Percentiles rank a stretch among this genome's conserved stretches.
Evolutionary conservation across 805 yeast genomes (phyloP).

Genomic region (Ogataea sp.): DNA sequence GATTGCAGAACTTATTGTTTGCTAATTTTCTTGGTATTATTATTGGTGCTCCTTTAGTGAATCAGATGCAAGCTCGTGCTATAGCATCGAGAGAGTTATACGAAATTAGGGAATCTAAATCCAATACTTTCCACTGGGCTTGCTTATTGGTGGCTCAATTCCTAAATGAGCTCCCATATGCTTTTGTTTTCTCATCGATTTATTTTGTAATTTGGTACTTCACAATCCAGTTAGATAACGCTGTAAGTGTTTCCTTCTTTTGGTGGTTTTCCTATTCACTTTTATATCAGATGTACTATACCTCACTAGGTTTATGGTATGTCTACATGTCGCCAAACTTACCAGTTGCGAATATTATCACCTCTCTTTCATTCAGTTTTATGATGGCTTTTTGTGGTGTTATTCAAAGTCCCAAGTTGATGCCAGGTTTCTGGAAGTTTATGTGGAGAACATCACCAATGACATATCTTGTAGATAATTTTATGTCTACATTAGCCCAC

Average conservation of each 20-base stretch:
- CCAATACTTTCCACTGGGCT: slow-evolving; percentile 71
- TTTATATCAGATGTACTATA: slow-evolving; percentile 38
- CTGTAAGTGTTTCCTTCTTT: slow-evolving; percentile 37
- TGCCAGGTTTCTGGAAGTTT: slow-evolving; percentile 83
- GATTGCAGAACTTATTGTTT: slow-evolving; percentile 53
- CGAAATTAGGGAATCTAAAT: slow-evolving; percentile 66
- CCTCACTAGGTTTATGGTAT: slow-evolving; percentile 46
- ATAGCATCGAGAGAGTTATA: slow-evolving; percentile 50
- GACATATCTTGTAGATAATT: slow-evolving; percentile 56
- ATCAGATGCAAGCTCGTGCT: slow-evolving; percentile 58
- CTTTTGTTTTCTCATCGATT: slow-evolving; percentile 38
- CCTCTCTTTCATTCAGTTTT: slow-evolving; percentile 48
- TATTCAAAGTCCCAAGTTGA: slow-evolving; percentile 41
- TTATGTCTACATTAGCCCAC: slow-evolving; percentile 42
- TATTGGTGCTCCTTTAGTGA: slow-evolving; percentile 48
- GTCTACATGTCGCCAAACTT: slow-evolving; percentile 57
- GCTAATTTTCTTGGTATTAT: slow-evolving; percentile 47
- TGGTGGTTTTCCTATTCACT: slow-evolving; percentile 27
- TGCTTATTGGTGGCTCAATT: slow-evolving; percentile 46
- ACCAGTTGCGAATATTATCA: slow-evolving; percentile 56
- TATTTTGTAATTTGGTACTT: slow-evolving; percentile 32
- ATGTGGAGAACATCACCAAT: slow-evolving; percentile 71
- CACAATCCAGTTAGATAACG: slow-evolving; percentile 26
- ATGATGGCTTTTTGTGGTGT: slow-evolving; percentile 64
- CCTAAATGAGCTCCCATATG: slow-evolving; percentile 55